A percentile compares a stretch with the other conserved stretches of the same genome.
Conservation (phyloP, 805 yeast genomes). For the Blastobotrys terrestris region DNA sequence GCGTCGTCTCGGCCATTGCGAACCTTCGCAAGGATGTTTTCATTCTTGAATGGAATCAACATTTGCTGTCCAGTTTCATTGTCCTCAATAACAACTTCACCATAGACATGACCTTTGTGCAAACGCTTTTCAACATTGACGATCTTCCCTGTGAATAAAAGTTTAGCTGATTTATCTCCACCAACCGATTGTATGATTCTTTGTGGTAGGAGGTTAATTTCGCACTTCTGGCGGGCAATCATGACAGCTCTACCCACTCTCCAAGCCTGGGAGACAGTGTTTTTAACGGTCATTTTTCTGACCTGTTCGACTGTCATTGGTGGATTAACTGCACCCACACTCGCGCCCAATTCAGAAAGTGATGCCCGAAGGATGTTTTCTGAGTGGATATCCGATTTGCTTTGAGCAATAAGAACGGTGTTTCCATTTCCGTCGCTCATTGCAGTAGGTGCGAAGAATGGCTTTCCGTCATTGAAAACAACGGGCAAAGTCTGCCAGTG, state of each 20-base stretch:
- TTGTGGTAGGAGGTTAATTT: slow-evolving; percentile 33
- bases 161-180: slow-evolving; percentile 29
- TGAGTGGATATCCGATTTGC: slow-evolving; percentile 27
- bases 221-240: slow-evolving; percentile 35
- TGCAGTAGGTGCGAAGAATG: slow-evolving; percentile 13
- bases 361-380: slow-evolving; percentile 40
- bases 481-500: slow-evolving; percentile 36
- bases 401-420: slow-evolving; percentile 18
- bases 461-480: slow-evolving; percentile 3
- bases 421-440: slow-evolving; percentile 38
- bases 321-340: slow-evolving; percentile 34
- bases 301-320: slow-evolving; percentile 33
- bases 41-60: slow-evolving; percentile 43
- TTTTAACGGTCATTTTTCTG: slow-evolving; percentile 28
- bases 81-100: slow-evolving; percentile 37
- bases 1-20: not conserved
- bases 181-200: slow-evolving; percentile 36
- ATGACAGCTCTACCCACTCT: slow-evolving; percentile 42
- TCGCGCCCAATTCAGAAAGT: slow-evolving; percentile 38
- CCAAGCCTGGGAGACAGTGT: slow-evolving; percentile 41
- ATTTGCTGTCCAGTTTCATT: not conserved
- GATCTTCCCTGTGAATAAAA: slow-evolving; percentile 39
- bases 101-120: slow-evolving; percentile 40
- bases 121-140: slow-evolving; percentile 38
- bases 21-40: slow-evolving; percentile 36